Evolutionary conservation across 306 rosid genomes (phyloP).

Genomic region (Dryas alaskensis): DNA sequence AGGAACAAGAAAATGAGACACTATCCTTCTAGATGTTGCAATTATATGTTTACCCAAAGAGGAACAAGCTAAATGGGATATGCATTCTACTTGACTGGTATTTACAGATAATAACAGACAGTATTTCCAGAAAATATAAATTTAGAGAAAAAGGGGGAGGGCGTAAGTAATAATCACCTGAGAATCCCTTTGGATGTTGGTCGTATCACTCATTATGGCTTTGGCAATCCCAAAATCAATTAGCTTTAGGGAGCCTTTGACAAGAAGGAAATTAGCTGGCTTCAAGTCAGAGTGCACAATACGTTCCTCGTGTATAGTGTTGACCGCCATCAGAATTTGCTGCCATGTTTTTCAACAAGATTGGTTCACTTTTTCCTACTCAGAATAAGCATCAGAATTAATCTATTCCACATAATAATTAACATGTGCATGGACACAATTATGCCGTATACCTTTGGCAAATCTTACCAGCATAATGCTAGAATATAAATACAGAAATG

Average conservation of each 20-base stretch:
- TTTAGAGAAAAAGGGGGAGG: not conserved
- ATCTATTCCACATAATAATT: not conserved
- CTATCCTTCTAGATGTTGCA: constrained; percentile 4
- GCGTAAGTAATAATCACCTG: constrained; percentile 49
- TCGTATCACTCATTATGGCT: constrained; percentile 95
- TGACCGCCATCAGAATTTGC: constrained; percentile 95
- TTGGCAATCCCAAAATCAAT: constrained; percentile 97
- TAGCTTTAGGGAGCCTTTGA: constrained; percentile 87
- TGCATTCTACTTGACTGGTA: not conserved
- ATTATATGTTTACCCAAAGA: not conserved
- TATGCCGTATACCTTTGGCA: not conserved
- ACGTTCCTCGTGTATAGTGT: constrained; percentile 90
- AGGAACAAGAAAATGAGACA: not conserved
- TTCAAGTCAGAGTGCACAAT: constrained; percentile 95
- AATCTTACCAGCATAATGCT: not conserved
- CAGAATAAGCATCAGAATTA: not conserved
- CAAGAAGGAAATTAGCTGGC: constrained; percentile 96
- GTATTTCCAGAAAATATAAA: not conserved
- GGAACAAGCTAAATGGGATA: constrained; percentile 8
- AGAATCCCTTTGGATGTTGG: constrained; percentile 92
- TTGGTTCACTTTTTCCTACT: constrained; percentile 10
- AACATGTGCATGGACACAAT: constrained; percentile 1
- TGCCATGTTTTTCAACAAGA: constrained; percentile 39
- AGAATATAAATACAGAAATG: not conserved
- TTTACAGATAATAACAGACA: not conserved